Conservation (phyloP, 2,329 filamentous ascomycete species). For the Xylaria arbuscula region DNA sequence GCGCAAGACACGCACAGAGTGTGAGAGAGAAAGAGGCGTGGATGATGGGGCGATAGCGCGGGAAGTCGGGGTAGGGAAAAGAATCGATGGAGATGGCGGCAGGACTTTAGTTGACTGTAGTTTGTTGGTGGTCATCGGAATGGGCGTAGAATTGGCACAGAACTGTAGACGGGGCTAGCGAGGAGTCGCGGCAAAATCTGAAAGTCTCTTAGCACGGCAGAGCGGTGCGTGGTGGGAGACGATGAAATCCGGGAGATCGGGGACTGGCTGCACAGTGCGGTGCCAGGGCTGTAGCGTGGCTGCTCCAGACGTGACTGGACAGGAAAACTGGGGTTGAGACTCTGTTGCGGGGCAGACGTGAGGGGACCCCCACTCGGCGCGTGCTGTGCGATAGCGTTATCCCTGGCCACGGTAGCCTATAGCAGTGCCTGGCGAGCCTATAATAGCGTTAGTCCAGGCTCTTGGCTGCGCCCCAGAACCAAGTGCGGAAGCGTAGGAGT, state of each 20-base stretch:
- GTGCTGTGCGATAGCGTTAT: slow-evolving; percentile 27
- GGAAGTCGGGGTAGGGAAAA: slow-evolving; percentile 20
- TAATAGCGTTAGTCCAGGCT: slow-evolving; percentile 10
- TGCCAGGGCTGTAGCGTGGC: slow-evolving; percentile 36
- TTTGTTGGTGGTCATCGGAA: slow-evolving; percentile 28
- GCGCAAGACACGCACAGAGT: not conserved
- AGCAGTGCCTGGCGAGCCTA: slow-evolving; percentile 8
- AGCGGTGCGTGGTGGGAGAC: slow-evolving; percentile 29
- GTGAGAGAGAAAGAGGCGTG: not conserved
- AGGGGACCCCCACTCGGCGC: slow-evolving; percentile 28
- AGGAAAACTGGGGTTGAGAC: slow-evolving; percentile 28
- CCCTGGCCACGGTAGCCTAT: slow-evolving; percentile 17
- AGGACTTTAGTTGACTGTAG: slow-evolving; percentile 6
- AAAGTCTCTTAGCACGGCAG: slow-evolving; percentile 21
- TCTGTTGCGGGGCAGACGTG: slow-evolving; percentile 29
- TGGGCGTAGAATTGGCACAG: slow-evolving; percentile 23
- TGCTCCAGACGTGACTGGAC: not conserved
- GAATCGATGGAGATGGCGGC: slow-evolving; percentile 18
- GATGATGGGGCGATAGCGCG: slow-evolving; percentile 17
- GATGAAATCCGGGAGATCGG: slow-evolving; percentile 50
- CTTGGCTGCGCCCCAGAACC: slow-evolving; percentile 14
- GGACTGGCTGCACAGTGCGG: slow-evolving; percentile 42
- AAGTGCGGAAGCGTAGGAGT: not conserved
- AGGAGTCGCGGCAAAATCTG: slow-evolving; percentile 39
- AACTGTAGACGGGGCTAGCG: slow-evolving; percentile 11